Evolutionary conservation across 176 grass and related monocot species (phyloP).

Genomic region (Avena eriantha): DNA sequence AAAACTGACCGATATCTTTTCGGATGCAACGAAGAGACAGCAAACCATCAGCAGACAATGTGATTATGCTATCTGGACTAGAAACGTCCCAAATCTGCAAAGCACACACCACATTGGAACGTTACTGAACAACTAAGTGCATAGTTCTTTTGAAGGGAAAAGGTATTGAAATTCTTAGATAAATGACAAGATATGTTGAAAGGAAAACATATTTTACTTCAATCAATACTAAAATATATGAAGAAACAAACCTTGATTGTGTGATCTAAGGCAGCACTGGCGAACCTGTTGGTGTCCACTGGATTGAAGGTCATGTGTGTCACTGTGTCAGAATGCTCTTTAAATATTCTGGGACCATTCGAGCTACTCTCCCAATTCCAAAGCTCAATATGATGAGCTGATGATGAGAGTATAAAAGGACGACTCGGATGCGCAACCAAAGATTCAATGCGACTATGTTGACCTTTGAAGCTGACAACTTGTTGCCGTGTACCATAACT

Average conservation of each 20-base stretch:
- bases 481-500: conserved; percentile 47
- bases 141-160: neutral
- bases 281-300: neutral
- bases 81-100: neutral
- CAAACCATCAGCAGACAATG: neutral
- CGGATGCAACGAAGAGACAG: neutral
- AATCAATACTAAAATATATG: too few species aligned
- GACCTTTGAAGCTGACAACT: conserved; percentile 43
- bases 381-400: neutral
- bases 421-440: conserved; percentile 65
- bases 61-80: neutral
- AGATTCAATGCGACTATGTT: conserved; percentile 40
- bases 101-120: too few species aligned
- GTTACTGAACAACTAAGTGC: too few species aligned
- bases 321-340: neutral
- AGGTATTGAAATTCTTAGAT: neutral
- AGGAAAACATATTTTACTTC: neutral
- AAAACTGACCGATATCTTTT: neutral
- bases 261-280: neutral
- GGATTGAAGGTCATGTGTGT: neutral
- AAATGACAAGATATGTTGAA: neutral
- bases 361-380: neutral
- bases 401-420: conserved; percentile 67
- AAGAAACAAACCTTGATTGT: neutral
- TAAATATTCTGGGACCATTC: neutral